Evolutionary conservation across 129 eudicot species (phyloP).

Genomic region (Apium graveolens): DNA sequence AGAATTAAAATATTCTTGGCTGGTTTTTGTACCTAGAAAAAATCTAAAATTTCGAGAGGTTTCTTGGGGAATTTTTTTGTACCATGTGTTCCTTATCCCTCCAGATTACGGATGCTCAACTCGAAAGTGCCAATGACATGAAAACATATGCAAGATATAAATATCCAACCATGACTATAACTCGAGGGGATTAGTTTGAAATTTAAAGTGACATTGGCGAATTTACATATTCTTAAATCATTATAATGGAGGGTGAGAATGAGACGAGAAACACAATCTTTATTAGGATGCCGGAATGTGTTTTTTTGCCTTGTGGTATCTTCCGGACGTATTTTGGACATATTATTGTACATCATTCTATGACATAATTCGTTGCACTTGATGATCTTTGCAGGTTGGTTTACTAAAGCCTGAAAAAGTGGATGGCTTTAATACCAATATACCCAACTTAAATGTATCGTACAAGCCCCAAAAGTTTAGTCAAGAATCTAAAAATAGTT

Average conservation of each 20-base stretch:
- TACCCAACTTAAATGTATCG: conserved; percentile 56
- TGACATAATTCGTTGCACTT: not conserved
- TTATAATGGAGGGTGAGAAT: conserved; percentile 73
- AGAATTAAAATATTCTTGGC: conserved; percentile 66
- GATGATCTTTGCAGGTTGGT: conserved; percentile 41
- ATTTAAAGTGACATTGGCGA: conserved; percentile 43
- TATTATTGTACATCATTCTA: not conserved
- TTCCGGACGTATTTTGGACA: no score
- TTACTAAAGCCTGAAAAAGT: conserved; percentile 45
- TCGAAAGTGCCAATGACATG: conserved; percentile 47
- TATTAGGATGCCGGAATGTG: conserved; percentile 49
- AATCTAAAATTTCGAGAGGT: conserved; percentile 51
- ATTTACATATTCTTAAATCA: conserved; percentile 54
- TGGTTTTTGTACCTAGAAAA: conserved; percentile 63
- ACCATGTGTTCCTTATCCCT: not conserved
- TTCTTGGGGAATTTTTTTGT: no score
- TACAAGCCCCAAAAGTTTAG: conserved; percentile 67
- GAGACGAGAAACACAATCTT: conserved; percentile 55
- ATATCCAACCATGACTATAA: conserved; percentile 54
- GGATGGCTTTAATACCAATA: conserved; percentile 51
- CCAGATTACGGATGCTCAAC: conserved; percentile 59
- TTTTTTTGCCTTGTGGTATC: not conserved
- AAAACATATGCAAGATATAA: conserved; percentile 46
- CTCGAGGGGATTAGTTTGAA: conserved; percentile 46
- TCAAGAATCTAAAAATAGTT: conserved; percentile 41